Conservation (phyloP, 768 basidiomycete species). For the Kwoniella dendrophila region DNA sequence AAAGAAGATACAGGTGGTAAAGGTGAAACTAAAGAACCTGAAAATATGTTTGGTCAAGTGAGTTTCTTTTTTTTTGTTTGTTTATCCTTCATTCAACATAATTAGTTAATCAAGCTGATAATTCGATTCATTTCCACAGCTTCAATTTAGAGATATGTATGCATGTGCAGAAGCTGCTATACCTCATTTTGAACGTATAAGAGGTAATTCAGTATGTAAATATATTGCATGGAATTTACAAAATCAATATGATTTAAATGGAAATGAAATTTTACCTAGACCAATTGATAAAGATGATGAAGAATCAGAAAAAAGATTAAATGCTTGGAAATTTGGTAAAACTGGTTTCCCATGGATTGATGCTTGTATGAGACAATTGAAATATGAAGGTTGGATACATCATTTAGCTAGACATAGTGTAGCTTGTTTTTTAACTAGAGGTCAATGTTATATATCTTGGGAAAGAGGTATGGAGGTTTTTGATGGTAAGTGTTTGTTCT, state of each 20-base stretch:
- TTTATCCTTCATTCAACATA: no score
- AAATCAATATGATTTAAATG: slow-evolving; percentile 54
- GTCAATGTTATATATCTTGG: slow-evolving; percentile 58
- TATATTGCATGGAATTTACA: slow-evolving; percentile 55
- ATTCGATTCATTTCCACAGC: slow-evolving; percentile 15
- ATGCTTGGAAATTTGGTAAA: slow-evolving; percentile 49
- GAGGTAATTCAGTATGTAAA: slow-evolving; percentile 54
- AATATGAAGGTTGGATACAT: slow-evolving; percentile 57
- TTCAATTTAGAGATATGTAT: slow-evolving; percentile 57
- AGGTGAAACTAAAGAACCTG: slow-evolving; percentile 52
- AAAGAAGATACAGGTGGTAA: slow-evolving; percentile 33
- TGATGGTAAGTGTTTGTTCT: slow-evolving; percentile 45
- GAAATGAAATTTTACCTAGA: slow-evolving; percentile 50
- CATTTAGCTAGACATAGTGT: slow-evolving; percentile 56
- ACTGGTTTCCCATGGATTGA: slow-evolving; percentile 58
- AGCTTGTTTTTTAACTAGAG: slow-evolving; percentile 57
- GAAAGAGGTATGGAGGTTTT: slow-evolving; percentile 58
- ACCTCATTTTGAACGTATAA: slow-evolving; percentile 54
- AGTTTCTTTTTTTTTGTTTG: slow-evolving; percentile 8
- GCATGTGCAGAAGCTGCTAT: slow-evolving; percentile 54
- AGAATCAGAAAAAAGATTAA: slow-evolving; percentile 46
- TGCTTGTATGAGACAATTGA: slow-evolving; percentile 56
- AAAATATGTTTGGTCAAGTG: slow-evolving; percentile 55
- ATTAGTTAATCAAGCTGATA: no score
- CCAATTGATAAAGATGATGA: slow-evolving; percentile 39